These are phyloP conservation scores for Pogostemon cablin DNA, from an alignment of 257 asterid genomes.

Conservation along the genomic window DNA sequence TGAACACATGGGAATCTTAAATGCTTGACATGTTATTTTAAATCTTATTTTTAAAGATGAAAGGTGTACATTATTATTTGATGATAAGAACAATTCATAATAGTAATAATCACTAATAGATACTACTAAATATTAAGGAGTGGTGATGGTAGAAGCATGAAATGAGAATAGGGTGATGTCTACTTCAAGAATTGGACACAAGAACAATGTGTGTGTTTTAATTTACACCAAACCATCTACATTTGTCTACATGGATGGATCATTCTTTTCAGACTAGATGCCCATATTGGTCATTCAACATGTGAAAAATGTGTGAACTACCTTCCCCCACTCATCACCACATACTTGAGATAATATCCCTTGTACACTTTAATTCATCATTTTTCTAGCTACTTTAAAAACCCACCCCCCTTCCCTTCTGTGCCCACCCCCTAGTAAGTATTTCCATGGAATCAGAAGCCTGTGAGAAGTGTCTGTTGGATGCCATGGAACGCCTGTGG, in stretches of 20 bases:
- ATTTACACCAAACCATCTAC: neutral
- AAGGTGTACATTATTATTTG: no score
- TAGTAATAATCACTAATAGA: no score
- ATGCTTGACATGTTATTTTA: no score
- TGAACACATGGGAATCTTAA: no score
- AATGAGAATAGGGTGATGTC: neutral
- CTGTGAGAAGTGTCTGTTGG: slow-evolving; percentile 36
- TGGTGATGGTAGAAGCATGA: neutral
- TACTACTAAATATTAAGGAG: no score
- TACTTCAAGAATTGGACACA: neutral
- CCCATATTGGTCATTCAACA: slow-evolving; percentile 15
- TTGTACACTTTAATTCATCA: no score
- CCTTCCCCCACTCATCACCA: slow-evolving; percentile 38
- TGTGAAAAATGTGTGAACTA: slow-evolving; percentile 39
- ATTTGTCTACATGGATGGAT: neutral
- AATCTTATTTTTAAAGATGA: no score
- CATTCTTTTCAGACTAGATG: neutral
- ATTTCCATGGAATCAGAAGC: slow-evolving; percentile 48
- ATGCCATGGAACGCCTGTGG: slow-evolving; percentile 63
- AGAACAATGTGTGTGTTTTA: neutral
- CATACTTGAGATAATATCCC: slow-evolving; percentile 19
- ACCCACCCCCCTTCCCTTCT: neutral
- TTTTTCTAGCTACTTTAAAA: slow-evolving; percentile 8
- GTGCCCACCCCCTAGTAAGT: neutral
- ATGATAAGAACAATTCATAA: no score